Conservation (phyloP, 805 yeast genomes). For the Teunomyces aglyptinius region DNA sequence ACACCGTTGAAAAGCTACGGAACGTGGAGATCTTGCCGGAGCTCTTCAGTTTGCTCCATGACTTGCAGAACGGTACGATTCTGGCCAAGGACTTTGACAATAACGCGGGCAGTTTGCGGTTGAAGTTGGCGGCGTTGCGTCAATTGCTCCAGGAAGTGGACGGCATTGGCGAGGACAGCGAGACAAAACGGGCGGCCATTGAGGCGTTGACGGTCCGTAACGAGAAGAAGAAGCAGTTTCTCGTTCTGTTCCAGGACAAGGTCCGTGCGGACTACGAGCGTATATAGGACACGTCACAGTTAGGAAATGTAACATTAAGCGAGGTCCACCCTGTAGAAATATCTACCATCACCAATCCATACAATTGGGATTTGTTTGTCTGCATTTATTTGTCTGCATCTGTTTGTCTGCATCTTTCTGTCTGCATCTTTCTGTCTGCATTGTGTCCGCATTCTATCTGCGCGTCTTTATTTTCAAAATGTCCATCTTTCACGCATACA, state of each 20-base stretch:
- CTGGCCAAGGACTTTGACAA: conserved; percentile 44
- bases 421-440: not conserved
- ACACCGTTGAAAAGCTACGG: conserved; percentile 20
- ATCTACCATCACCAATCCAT: no score
- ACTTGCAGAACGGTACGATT: conserved; percentile 32
- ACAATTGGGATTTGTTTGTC: no score
- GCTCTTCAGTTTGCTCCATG: conserved; percentile 32
- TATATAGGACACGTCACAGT: not conserved
- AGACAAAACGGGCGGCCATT: conserved; percentile 31
- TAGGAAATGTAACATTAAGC: not conserved
- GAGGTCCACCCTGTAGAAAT: no score
- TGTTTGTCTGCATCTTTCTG: not conserved
- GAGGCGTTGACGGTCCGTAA: conserved; percentile 32
- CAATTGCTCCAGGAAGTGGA: conserved; percentile 39
- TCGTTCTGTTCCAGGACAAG: conserved; percentile 14
- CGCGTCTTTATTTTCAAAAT: not conserved
- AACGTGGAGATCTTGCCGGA: conserved; percentile 39
- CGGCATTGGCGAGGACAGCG: conserved; percentile 44
- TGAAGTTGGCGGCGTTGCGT: conserved; percentile 36
- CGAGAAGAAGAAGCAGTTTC: conserved; percentile 22
- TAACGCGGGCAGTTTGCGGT: conserved; percentile 45
- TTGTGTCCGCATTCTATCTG: not conserved
- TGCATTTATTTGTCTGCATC: not conserved
- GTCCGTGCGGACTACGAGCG: conserved; percentile 11
- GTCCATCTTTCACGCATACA: not conserved